These are phyloP conservation scores for Kondoa malvinella DNA, from an alignment of 768 basidiomycete species.

Conservation along the genomic window DNA sequence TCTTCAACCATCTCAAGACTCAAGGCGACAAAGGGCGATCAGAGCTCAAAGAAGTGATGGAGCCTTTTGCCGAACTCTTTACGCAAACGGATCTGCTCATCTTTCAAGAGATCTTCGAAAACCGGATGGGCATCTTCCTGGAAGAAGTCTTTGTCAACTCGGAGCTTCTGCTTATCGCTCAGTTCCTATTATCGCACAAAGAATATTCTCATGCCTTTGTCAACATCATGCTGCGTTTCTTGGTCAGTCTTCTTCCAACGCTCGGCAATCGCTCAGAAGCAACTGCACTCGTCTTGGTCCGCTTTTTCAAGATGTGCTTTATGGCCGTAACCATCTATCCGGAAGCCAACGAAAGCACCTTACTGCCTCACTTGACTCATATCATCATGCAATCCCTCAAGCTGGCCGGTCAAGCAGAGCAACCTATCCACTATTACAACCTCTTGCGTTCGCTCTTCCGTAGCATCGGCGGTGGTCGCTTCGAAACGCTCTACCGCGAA, in stretches of 20 bases:
- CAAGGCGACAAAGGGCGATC: conserved; percentile 34
- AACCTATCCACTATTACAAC: conserved; percentile 82
- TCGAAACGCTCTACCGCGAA: conserved; percentile 87
- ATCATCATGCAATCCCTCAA: conserved; percentile 93
- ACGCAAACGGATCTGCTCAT: conserved; percentile 27
- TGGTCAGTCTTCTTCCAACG: conserved; percentile 60
- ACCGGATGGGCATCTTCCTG: conserved; percentile 75
- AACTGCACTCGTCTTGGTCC: conserved; percentile 64
- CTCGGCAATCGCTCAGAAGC: conserved; percentile 58
- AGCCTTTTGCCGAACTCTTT: conserved; percentile 46
- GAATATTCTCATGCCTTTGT: conserved; percentile 59
- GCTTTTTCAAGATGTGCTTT: conserved; percentile 91
- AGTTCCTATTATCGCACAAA: conserved; percentile 63
- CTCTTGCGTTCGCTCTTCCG: conserved; percentile 82
- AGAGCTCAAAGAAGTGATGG: conserved; percentile 60
- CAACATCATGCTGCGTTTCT: conserved; percentile 70
- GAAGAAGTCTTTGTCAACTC: conserved; percentile 46
- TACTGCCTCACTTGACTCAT: conserved; percentile 82
- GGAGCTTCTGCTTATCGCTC: conserved; percentile 64
- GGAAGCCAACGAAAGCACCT: conserved; percentile 63
- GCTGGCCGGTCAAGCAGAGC: conserved; percentile 72
- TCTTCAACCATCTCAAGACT: conserved; percentile 52
- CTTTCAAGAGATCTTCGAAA: conserved; percentile 20
- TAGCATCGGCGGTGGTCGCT: conserved; percentile 77
- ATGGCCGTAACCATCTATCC: conserved; percentile 61